phyloP scores from a whole-genome alignment of 495 filamentous ascomycete genomes.

The Hypoxylon lenormandii region DNA sequence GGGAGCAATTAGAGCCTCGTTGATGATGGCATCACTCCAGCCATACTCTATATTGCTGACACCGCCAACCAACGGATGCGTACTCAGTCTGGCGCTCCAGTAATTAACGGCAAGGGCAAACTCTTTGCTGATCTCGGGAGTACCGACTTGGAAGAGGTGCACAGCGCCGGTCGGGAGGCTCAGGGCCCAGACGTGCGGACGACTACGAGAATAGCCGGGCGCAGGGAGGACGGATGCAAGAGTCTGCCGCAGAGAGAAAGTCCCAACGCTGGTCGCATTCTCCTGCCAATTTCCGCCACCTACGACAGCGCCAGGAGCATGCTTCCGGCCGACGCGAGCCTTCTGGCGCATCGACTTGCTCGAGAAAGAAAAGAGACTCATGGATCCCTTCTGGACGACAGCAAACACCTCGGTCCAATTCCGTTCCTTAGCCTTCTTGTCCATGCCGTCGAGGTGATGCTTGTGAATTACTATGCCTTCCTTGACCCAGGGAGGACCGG shows the following conservation, averaged over 20 bases:
- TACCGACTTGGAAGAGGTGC: constrained; percentile 97
- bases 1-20: constrained; percentile 71
- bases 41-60: constrained; percentile 98
- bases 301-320: constrained; percentile 64
- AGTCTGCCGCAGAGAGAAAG: constrained; percentile 89
- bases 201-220: constrained; percentile 89
- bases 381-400: constrained; percentile 95
- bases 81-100: constrained; percentile 93
- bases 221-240: constrained; percentile 90
- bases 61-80: constrained; percentile 88
- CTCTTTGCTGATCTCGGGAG: constrained; percentile 91
- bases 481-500: constrained; percentile 95
- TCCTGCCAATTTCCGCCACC: constrained; percentile 98
- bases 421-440: constrained; percentile 90
- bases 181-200: constrained; percentile 95
- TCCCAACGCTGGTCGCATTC: constrained; percentile 86
- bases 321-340: constrained; percentile 60
- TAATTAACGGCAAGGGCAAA: constrained; percentile 97
- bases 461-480: constrained; percentile 96
- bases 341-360: constrained; percentile 79
- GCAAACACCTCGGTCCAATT: constrained; percentile 97
- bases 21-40: constrained; percentile 91
- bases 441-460: constrained; percentile 88
- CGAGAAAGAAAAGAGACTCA: constrained; percentile 94
- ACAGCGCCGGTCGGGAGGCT: constrained; percentile 91